phyloP scores from a whole-genome alignment of 768 basidiomycete genomes.

The Serendipita vermifera region DNA sequence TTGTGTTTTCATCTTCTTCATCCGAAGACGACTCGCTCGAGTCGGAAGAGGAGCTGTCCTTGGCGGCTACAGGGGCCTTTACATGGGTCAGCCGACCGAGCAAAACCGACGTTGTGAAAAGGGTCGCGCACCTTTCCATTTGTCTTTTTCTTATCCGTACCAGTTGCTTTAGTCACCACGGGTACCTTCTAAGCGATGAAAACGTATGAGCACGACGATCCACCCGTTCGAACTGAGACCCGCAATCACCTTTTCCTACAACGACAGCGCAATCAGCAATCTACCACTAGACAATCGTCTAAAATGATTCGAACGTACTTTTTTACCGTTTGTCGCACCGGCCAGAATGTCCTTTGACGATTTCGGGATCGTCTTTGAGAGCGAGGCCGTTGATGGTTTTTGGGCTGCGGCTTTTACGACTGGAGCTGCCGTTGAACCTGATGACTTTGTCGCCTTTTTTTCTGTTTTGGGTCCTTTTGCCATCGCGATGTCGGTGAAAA shows the following conservation, averaged over 20 bases:
- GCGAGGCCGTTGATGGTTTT: too few relatives aligned
- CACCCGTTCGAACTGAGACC: background rate
- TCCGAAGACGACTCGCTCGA: background rate
- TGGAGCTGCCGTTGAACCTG: too few relatives aligned
- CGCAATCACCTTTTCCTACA: background rate
- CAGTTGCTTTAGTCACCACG: background rate
- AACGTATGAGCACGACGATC: background rate
- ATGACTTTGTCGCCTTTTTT: too few relatives aligned
- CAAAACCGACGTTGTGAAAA: background rate
- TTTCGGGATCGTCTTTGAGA: too few relatives aligned
- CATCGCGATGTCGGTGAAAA: too few relatives aligned
- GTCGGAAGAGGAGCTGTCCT: background rate
- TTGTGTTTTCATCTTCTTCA: background rate
- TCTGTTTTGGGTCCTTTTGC: too few relatives aligned
- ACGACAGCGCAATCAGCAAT: background rate
- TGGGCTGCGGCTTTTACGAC: too few relatives aligned
- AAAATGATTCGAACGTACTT: background rate
- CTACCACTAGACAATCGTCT: background rate
- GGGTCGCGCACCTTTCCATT: constrained; percentile 1
- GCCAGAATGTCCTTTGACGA: background rate
- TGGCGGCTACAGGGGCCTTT: too few relatives aligned
- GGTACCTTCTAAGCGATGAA: background rate
- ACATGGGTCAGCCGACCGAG: background rate
- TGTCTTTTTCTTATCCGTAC: background rate
- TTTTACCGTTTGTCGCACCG: background rate